Evolutionary conservation across 2,329 filamentous ascomycete genomes (phyloP), one percentile per base, ranked within the genome.

Genomic region (Fusarium hainanense): DNA sequence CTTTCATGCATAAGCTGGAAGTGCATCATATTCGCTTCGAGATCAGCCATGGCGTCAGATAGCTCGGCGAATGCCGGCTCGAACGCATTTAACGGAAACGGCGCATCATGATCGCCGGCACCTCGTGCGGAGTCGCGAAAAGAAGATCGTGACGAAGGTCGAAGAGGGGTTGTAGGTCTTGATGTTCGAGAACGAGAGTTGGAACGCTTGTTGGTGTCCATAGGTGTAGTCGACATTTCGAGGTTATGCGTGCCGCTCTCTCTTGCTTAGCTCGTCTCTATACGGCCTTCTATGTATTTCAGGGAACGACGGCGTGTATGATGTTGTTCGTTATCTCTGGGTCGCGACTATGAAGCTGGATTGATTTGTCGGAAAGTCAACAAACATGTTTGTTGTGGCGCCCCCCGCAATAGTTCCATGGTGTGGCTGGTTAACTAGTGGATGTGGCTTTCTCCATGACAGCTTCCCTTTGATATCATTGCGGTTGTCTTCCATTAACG

Each of bases 21-120:
- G 78, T 98, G 94, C 91, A 97, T 93, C 84, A 98, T 94, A 79
- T 99, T 98, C 65, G 94, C 93, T 83, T 99, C 96, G 12, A 99
- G 87, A 75, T 98, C 96, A 25, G 94, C 93, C 89, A 98, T 94
- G 62, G 92, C 92, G 79, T 99, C 96, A 12, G 93, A 92, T 3
- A 99, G 86, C 82, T 99, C 96, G 16, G 93, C 93, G 79, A 99
- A 98, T 16, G 92, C 91, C 0, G 94, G 93, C 78, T 98, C 94
- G 61, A 98, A 90, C 4, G 87, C 82, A 72, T 95, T 93, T 65
- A 98, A 88, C 1, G 94, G 93, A 63, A 90, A 89, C 6, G 87
- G 81, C 6, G 85, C 82, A 47, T 87, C 85, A 37, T 82, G 79
- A 16, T 84, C 82, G 47, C 84, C 79, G 51, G 85, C 83, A 70